These are phyloP conservation scores for Monosporascus sp. DNA, from an alignment of 2,329 filamentous ascomycete genomes.

Conservation along the genomic window DNA sequence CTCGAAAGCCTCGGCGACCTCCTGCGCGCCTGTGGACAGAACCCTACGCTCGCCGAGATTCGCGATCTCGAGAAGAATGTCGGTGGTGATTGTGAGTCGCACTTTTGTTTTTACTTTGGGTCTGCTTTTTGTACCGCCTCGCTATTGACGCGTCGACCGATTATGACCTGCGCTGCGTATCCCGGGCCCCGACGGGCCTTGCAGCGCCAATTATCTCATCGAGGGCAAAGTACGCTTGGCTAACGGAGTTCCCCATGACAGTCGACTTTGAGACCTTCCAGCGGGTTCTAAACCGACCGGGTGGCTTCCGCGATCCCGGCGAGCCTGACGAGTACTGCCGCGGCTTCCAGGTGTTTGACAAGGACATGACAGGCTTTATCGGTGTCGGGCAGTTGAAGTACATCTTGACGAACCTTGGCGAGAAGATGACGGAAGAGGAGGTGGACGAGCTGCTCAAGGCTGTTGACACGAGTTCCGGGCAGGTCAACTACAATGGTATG, in stretches of 20 bases:
- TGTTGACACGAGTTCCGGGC: conserved; percentile 89
- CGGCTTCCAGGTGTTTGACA: conserved; percentile 98
- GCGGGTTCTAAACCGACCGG: conserved; percentile 93
- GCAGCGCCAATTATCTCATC: neutral
- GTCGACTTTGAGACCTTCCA: conserved; percentile 98
- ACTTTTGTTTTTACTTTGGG: conserved; percentile 7
- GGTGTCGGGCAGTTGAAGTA: conserved; percentile 97
- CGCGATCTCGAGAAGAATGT: conserved; percentile 85
- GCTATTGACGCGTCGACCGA: neutral
- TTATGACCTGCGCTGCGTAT: neutral
- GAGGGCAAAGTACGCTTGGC: neutral
- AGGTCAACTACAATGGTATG: conserved; percentile 95
- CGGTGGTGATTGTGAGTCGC: conserved; percentile 79
- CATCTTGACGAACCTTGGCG: conserved; percentile 93
- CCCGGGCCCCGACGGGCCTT: too few species aligned
- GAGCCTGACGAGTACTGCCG: conserved; percentile 98
- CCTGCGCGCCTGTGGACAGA: conserved; percentile 93
- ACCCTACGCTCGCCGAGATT: conserved; percentile 92
- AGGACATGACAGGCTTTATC: conserved; percentile 97
- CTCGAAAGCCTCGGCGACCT: conserved; percentile 87
- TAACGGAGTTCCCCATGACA: conserved; percentile 31
- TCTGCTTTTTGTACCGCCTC: neutral
- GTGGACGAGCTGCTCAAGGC: conserved; percentile 98
- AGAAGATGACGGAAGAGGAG: conserved; percentile 99
- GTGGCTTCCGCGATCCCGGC: conserved; percentile 95